phyloP scores from a whole-genome alignment of 305 asterid genomes.

The Solanum aculeatissimum region DNA sequence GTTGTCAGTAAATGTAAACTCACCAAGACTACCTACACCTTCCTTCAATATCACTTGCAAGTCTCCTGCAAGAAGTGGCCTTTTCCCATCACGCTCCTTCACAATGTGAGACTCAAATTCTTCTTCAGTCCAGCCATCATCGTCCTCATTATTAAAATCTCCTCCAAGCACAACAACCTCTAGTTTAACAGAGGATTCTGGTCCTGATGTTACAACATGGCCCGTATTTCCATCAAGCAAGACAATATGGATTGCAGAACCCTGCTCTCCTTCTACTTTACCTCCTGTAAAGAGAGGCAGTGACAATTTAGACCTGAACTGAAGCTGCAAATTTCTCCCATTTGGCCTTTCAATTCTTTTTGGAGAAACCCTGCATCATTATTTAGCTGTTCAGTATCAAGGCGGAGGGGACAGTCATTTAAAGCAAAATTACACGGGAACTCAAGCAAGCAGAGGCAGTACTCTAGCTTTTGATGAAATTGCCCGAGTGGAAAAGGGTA shows the following conservation, averaged over 20 bases:
- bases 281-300: conserved; percentile 58
- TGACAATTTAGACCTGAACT: conserved; percentile 8
- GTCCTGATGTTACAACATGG: conserved; percentile 39
- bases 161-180: conserved; percentile 55
- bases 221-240: conserved; percentile 41
- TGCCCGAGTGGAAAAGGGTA: neutral
- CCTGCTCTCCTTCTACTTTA: conserved; percentile 50
- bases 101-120: conserved; percentile 51
- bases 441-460: neutral
- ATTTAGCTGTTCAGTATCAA: neutral
- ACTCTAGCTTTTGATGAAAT: neutral
- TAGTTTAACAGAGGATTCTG: conserved; percentile 42
- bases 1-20: conserved; percentile 48
- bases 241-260: conserved; percentile 37
- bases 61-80: conserved; percentile 52
- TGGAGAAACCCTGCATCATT: conserved; percentile 13
- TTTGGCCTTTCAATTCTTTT: conserved; percentile 16
- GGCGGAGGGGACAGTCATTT: neutral
- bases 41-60: conserved; percentile 40
- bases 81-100: conserved; percentile 53
- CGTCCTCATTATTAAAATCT: conserved; percentile 40
- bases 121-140: conserved; percentile 44
- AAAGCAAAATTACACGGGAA: neutral
- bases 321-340: conserved; percentile 19
- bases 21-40: conserved; percentile 48